These are phyloP conservation scores for Euphorbia corollata DNA, from an alignment of 441 rosid species.

Conservation along the genomic window DNA sequence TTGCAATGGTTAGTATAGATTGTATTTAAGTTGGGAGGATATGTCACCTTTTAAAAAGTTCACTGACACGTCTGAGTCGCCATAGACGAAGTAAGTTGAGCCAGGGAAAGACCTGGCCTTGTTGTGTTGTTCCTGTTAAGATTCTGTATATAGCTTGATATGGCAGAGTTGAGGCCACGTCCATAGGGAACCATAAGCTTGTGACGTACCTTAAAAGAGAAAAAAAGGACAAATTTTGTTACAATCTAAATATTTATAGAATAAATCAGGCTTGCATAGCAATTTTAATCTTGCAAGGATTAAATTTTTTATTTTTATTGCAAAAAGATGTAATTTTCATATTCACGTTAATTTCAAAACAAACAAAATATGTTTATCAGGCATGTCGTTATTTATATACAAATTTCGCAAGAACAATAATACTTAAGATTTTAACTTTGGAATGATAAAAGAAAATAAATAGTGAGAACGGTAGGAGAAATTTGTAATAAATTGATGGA, in stretches of 20 bases:
- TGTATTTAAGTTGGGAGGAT: background rate
- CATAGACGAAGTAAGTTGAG: slow-evolving; percentile 84
- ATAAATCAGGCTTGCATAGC: background rate
- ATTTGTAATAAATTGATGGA: background rate
- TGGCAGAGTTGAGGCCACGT: slow-evolving; percentile 78
- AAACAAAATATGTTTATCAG: too few species aligned
- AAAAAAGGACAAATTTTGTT: background rate
- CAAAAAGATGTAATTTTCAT: too few species aligned
- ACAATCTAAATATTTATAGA: background rate
- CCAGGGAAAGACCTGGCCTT: slow-evolving; percentile 43
- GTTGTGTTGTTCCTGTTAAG: slow-evolving; percentile 30
- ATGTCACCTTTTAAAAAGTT: slow-evolving; percentile 62
- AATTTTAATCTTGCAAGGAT: too few species aligned
- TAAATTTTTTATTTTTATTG: too few species aligned
- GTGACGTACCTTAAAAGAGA: slow-evolving; percentile 44
- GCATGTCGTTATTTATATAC: too few species aligned
- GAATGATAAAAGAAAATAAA: background rate
- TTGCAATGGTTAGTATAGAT: too few species aligned
- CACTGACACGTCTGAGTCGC: slow-evolving; percentile 73
- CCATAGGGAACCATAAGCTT: slow-evolving; percentile 60
- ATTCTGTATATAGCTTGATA: slow-evolving; percentile 44
- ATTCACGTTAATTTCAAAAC: too few species aligned
- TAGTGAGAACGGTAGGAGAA: background rate
- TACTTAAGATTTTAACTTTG: too few species aligned
- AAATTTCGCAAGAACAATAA: too few species aligned